Conservation (phyloP, 352 stramenopile genomes). For the Phytophthora colocasiae region DNA sequence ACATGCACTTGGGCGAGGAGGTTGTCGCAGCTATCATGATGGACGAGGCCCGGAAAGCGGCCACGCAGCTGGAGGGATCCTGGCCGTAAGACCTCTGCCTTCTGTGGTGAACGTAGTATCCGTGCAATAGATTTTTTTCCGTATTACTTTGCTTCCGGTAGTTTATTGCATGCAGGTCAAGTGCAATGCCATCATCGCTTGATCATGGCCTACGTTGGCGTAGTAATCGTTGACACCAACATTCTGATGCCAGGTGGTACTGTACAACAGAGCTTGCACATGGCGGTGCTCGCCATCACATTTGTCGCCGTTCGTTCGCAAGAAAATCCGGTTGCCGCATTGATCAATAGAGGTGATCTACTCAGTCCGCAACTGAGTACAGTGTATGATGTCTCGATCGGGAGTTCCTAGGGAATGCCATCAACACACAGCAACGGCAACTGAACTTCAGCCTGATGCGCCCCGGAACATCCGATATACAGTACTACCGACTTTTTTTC, state of each 20-base stretch:
- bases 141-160: neutral
- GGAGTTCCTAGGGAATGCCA: too few species aligned
- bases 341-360: neutral
- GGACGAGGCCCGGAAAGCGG: slow-evolving; percentile 32
- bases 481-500: slow-evolving; percentile 1
- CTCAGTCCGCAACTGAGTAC: too few species aligned
- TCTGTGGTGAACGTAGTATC: slow-evolving; percentile 8
- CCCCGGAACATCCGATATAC: neutral
- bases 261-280: slow-evolving; percentile 11
- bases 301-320: slow-evolving; percentile 23
- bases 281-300: slow-evolving; percentile 17
- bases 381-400: slow-evolving; percentile 2
- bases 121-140: slow-evolving; percentile 29
- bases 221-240: slow-evolving; percentile 26
- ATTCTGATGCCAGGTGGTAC: slow-evolving; percentile 10
- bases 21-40: slow-evolving; percentile 38
- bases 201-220: slow-evolving; percentile 13
- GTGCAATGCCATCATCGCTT: slow-evolving; percentile 25
- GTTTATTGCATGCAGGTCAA: neutral
- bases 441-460: too few species aligned
- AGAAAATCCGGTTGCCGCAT: slow-evolving; percentile 25
- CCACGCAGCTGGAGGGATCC: slow-evolving; percentile 8
- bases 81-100: slow-evolving; percentile 18
- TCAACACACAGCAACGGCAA: too few species aligned
- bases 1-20: slow-evolving; percentile 38